phyloP scores from a whole-genome alignment of 805 yeast genomes.

The Sugiyamaella lignohabitans region DNA sequence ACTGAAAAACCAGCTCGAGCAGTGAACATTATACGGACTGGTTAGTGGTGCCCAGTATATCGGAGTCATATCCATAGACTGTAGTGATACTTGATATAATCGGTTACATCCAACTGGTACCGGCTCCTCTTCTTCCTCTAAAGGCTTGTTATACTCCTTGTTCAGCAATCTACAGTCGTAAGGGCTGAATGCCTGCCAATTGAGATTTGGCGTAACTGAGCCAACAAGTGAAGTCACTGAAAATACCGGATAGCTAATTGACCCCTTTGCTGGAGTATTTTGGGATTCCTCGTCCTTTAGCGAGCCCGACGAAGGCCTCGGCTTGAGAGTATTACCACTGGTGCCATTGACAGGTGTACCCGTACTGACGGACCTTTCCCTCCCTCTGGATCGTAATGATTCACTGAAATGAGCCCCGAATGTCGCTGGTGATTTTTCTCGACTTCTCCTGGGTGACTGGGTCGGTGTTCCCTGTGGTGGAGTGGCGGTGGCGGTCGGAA shows the following conservation, averaged over 20 bases:
- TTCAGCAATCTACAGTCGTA: slow-evolving; percentile 20
- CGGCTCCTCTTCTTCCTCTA: slow-evolving; percentile 8
- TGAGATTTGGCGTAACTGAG: slow-evolving; percentile 23
- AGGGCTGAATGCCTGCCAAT: slow-evolving; percentile 37
- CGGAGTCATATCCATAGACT: slow-evolving; percentile 26
- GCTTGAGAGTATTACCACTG: background rate
- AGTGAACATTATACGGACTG: slow-evolving; percentile 29
- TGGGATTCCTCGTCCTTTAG: background rate
- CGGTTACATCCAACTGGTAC: slow-evolving; percentile 30
- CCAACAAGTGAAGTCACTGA: slow-evolving; percentile 24
- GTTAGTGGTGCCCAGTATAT: slow-evolving; percentile 34
- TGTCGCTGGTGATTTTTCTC: slow-evolving; percentile 1
- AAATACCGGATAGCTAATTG: slow-evolving; percentile 16
- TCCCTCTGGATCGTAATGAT: background rate
- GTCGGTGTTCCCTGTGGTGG: background rate
- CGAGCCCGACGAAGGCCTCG: background rate
- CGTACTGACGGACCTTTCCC: background rate
- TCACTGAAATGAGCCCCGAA: background rate
- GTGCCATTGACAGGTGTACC: background rate
- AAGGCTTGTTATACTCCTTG: slow-evolving; percentile 3
- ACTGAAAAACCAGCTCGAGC: slow-evolving; percentile 35
- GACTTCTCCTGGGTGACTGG: slow-evolving; percentile 1
- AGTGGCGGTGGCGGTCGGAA: slow-evolving; percentile 17
- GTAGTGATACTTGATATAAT: slow-evolving; percentile 24
- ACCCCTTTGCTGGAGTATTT: background rate